These are phyloP conservation scores for Eleusine coracana DNA, from an alignment of 176 grass and related monocot genomes.

Conservation along the genomic window DNA sequence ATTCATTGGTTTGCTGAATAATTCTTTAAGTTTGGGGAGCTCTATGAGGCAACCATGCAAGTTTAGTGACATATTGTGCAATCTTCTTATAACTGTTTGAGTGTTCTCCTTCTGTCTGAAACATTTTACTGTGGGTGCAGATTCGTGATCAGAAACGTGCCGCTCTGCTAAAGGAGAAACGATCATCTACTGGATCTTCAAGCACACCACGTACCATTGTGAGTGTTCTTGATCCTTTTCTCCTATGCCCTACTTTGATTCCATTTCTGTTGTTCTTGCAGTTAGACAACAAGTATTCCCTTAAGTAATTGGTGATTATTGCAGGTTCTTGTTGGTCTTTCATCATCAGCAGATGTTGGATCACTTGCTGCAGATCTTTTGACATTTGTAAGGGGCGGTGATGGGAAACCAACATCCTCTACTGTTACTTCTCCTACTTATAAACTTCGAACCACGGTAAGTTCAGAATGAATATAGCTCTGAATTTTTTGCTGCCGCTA, in stretches of 20 bases:
- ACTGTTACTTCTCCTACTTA: constrained; percentile 73
- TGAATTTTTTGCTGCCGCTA: constrained; percentile 26
- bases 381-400: constrained; percentile 47
- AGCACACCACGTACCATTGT: constrained; percentile 78
- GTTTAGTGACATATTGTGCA: background rate
- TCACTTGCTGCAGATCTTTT: constrained; percentile 71
- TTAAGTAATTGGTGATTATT: constrained; percentile 8
- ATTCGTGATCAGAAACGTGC: constrained; percentile 83
- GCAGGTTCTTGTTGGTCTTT: constrained; percentile 90
- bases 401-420: constrained; percentile 48
- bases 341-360: constrained; percentile 59
- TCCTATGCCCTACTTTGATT: background rate
- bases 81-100: background rate
- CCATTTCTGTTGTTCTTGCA: constrained; percentile 21
- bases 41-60: background rate
- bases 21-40: background rate
- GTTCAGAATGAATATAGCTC: constrained; percentile 40
- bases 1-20: background rate
- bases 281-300: background rate
- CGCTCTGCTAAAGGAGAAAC: constrained; percentile 85
- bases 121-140: constrained; percentile 44
- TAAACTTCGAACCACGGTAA: constrained; percentile 85
- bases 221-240: constrained; percentile 41
- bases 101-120: constrained; percentile 24
- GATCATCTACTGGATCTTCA: constrained; percentile 52